Percentiles rank a stretch among this genome's conserved stretches.
Conservation (phyloP, 2,329 filamentous ascomycete species). For the Graphilbum sp. region DNA sequence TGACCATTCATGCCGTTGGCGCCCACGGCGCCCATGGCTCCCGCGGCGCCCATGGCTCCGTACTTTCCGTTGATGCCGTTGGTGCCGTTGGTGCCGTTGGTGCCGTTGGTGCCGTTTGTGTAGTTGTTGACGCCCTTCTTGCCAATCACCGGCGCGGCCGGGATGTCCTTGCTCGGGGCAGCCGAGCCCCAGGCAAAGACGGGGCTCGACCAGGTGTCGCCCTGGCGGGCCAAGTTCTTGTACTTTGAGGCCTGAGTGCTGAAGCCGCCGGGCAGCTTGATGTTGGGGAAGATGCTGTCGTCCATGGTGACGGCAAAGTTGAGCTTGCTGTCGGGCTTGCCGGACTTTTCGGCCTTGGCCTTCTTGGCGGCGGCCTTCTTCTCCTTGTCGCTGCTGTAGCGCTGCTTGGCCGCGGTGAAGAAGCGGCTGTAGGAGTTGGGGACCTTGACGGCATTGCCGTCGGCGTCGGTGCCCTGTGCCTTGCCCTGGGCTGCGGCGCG, state of each 20-base stretch:
- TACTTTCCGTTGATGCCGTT: neutral
- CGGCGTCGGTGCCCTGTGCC: conserved; percentile 51
- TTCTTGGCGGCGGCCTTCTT: conserved; percentile 46
- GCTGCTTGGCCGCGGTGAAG: conserved; percentile 55
- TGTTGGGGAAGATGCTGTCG: conserved; percentile 76
- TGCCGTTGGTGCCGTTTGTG: conserved; percentile 9
- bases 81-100: neutral
- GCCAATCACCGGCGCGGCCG: conserved; percentile 34
- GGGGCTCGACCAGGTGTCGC: conserved; percentile 86
- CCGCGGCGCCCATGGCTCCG: conserved; percentile 9
- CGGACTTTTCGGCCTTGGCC: conserved; percentile 11
- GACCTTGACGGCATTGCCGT: neutral
- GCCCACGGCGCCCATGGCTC: neutral
- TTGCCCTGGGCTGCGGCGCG: conserved; percentile 49
- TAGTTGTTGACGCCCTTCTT: conserved; percentile 21
- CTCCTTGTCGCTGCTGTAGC: conserved; percentile 59
- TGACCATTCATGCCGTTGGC: neutral
- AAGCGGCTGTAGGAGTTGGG: conserved; percentile 83
- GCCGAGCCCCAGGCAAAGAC: conserved; percentile 80
- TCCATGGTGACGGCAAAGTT: conserved; percentile 76
- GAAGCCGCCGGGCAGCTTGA: conserved; percentile 74
- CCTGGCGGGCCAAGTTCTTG: conserved; percentile 71
- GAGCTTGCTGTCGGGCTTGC: conserved; percentile 36
- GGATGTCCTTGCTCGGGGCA: conserved; percentile 54
- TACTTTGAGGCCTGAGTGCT: conserved; percentile 90